A percentile compares a stretch with the other conserved stretches of the same genome.
phyloP scores from a whole-genome alignment of 495 filamentous ascomycete species.

The Viridothelium virens region DNA sequence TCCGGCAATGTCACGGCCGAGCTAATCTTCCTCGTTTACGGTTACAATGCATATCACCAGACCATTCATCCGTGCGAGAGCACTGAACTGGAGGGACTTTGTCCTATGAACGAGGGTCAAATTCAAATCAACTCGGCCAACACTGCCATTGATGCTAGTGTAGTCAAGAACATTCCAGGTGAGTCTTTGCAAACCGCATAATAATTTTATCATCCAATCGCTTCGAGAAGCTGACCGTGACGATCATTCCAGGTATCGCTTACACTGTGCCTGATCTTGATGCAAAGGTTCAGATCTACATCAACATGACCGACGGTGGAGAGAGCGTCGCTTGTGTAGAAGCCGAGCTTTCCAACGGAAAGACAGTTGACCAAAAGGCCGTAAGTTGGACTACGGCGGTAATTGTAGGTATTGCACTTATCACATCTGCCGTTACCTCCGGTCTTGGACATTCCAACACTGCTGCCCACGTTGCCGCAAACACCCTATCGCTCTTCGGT shows the following conservation, averaged over 20 bases:
- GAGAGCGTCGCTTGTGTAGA: conserved; percentile 77
- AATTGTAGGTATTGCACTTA: conserved; percentile 73
- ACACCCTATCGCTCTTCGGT: conserved; percentile 83
- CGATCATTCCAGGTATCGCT: conserved; percentile 51
- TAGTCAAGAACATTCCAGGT: conserved; percentile 62
- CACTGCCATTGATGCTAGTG: conserved; percentile 48
- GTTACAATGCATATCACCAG: conserved; percentile 56
- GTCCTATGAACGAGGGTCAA: conserved; percentile 84
- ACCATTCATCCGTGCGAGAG: conserved; percentile 69
- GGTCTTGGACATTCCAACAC: conserved; percentile 71
- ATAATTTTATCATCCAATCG: not conserved
- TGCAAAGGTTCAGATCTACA: conserved; percentile 70
- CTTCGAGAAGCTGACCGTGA: conserved; percentile 11
- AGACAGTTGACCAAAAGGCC: conserved; percentile 81
- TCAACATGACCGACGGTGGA: conserved; percentile 54
- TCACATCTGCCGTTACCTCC: conserved; percentile 43
- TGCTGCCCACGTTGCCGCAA: conserved; percentile 89
- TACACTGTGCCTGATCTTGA: conserved; percentile 91
- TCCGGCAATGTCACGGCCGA: conserved; percentile 77
- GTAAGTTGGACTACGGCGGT: conserved; percentile 86
- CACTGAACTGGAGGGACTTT: conserved; percentile 62
- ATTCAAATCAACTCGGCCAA: conserved; percentile 64
- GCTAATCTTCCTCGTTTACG: conserved; percentile 71
- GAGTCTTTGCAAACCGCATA: conserved; percentile 22
- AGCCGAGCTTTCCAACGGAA: conserved; percentile 81